A percentile compares a stretch with the other conserved stretches of the same genome.
Evolutionary conservation across 1,139 yeast genomes (phyloP).

Genomic region (Suhomyces chickasaworum): DNA sequence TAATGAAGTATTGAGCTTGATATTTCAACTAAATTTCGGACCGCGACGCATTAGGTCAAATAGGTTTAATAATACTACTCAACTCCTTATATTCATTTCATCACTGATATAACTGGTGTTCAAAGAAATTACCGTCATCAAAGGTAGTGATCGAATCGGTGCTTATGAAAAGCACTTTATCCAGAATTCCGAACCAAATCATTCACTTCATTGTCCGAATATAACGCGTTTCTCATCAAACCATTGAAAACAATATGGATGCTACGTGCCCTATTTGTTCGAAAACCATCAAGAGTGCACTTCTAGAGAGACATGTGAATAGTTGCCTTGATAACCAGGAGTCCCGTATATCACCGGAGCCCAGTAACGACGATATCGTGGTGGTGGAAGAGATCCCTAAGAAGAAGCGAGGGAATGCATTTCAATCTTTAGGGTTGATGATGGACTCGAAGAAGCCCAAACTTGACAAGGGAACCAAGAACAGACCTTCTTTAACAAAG

Average conservation of each 20-base stretch:
- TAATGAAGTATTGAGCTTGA: not conserved
- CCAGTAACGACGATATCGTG: conserved; percentile 10
- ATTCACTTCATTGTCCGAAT: not conserved
- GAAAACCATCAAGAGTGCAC: conserved; percentile 23
- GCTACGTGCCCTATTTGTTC: conserved; percentile 41
- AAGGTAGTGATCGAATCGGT: no score
- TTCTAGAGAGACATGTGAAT: conserved; percentile 46
- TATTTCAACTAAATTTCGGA: not conserved
- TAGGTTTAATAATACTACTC: no score
- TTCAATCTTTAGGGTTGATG: conserved; percentile 35
- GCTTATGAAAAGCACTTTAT: not conserved
- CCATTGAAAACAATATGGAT: conserved; percentile 14
- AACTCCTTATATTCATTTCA: no score
- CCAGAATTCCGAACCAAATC: not conserved
- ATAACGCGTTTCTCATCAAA: not conserved
- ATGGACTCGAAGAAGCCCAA: conserved; percentile 27
- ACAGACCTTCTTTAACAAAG: conserved; percentile 13
- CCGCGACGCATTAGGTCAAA: not conserved
- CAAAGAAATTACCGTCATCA: not conserved
- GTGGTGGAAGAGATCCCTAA: conserved; percentile 7
- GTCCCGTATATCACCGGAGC: conserved; percentile 1
- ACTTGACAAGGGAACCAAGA: conserved; percentile 11
- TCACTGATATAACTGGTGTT: not conserved
- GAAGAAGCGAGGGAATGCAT: conserved; percentile 21
- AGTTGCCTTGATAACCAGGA: conserved; percentile 35